Evolutionary conservation across 2,329 filamentous ascomycete genomes (phyloP).

Genomic region (Pseudocercospora macadamiae): DNA sequence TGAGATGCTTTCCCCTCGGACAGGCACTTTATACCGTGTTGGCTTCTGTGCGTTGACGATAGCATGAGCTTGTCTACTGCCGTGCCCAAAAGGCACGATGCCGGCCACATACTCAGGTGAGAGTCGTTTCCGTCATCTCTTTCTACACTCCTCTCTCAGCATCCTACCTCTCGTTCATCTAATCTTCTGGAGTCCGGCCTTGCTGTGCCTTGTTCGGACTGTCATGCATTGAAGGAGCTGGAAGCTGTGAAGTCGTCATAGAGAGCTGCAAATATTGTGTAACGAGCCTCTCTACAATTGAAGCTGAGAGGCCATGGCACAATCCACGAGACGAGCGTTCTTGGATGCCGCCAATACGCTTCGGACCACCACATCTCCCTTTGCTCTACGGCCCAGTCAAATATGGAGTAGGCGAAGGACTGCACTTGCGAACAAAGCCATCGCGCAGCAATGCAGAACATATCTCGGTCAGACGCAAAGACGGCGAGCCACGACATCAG

Average conservation of each 20-base stretch:
- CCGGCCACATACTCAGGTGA: background rate
- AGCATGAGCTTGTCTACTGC: constrained; percentile 2
- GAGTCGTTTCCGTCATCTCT: background rate
- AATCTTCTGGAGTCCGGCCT: too few species aligned
- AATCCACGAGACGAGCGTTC: constrained; percentile 19
- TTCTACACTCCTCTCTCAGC: background rate
- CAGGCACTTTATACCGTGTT: background rate
- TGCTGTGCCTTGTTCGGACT: too few species aligned
- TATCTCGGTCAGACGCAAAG: constrained; percentile 32
- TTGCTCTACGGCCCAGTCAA: constrained; percentile 12
- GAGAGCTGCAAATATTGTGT: background rate
- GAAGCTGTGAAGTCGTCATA: background rate
- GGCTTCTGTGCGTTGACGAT: constrained; percentile 1
- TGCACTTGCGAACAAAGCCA: background rate
- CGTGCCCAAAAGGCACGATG: constrained; percentile 8
- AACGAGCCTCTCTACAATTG: background rate
- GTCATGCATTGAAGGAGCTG: too few species aligned
- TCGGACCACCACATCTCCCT: constrained; percentile 16
- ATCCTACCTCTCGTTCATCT: background rate
- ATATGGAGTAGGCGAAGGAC: constrained; percentile 14
- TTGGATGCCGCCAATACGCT: constrained; percentile 17
- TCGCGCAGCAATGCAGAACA: constrained; percentile 23
- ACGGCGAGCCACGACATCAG: constrained; percentile 32
- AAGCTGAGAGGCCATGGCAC: constrained; percentile 24
- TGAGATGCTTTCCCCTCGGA: constrained; percentile 2